These are phyloP conservation scores for Durusdinium trenchii DNA, from an alignment of 73 alveolate species.

Conservation along the genomic window DNA sequence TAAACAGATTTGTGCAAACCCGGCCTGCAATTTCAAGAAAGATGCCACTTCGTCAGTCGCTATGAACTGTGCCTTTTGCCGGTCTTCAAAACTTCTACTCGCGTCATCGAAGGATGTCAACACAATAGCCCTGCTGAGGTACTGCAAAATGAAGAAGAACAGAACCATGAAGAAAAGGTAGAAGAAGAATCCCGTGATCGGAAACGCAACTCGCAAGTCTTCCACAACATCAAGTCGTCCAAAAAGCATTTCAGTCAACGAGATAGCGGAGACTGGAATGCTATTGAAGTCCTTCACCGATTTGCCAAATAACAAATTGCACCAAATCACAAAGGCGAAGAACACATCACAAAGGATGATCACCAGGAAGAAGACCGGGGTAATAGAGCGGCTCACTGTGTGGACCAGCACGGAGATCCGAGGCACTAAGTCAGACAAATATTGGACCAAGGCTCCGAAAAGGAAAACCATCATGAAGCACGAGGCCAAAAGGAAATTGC, in stretches of 20 bases:
- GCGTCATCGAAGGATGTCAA: conserved; percentile 84
- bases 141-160: conserved; percentile 89
- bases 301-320: conserved; percentile 74
- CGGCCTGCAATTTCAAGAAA: conserved; percentile 1
- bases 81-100: conserved; percentile 43
- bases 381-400: conserved; percentile 72
- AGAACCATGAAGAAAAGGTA: conserved; percentile 57
- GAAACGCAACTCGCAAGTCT: conserved; percentile 29
- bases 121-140: conserved; percentile 78
- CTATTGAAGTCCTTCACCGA: conserved; percentile 52
- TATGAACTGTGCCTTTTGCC: neutral
- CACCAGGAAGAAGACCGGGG: conserved; percentile 72
- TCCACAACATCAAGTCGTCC: conserved; percentile 53
- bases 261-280: neutral
- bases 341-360: conserved; percentile 59
- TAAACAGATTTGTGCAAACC: neutral
- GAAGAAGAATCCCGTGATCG: conserved; percentile 81
- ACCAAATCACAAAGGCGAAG: conserved; percentile 44
- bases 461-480: conserved; percentile 85
- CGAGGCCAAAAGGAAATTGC: conserved; percentile 40
- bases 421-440: conserved; percentile 34
- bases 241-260: conserved; percentile 41
- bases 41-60: conserved; percentile 4
- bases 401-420: conserved; percentile 80
- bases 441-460: conserved; percentile 54